phyloP scores from a whole-genome alignment of 2,329 filamentous ascomycete species.

The Dactylellina drechsleri region DNA sequence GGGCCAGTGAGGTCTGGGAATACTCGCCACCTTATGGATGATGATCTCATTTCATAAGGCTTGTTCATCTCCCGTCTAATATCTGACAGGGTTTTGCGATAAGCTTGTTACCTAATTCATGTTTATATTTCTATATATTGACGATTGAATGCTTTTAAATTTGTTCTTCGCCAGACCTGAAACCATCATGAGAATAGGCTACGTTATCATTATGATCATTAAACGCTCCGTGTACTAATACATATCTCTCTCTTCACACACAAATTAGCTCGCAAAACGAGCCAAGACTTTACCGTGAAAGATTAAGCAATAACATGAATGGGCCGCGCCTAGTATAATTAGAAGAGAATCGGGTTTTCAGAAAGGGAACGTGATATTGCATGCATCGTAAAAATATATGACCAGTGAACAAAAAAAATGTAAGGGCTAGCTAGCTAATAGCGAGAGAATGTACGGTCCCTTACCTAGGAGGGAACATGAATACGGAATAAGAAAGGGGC shows the following conservation, averaged over 20 bases:
- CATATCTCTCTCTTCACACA: not conserved
- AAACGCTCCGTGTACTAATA: not conserved
- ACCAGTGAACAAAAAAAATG: constrained; percentile 3
- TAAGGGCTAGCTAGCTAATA: constrained; percentile 33
- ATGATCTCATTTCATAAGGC: constrained; percentile 43
- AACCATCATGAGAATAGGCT: not conserved
- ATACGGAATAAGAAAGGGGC: not conserved
- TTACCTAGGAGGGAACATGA: constrained; percentile 12
- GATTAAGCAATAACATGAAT: not conserved
- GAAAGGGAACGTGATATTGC: constrained; percentile 39
- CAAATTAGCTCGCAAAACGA: not conserved
- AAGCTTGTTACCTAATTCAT: not conserved
- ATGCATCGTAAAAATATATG: constrained; percentile 7
- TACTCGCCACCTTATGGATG: not conserved
- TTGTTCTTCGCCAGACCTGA: not conserved
- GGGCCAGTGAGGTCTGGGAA: not conserved
- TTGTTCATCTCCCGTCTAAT: constrained; percentile 35
- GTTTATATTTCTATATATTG: not conserved
- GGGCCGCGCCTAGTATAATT: not conserved
- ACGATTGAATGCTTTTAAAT: not conserved
- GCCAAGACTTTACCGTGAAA: not conserved
- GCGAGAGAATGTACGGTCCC: constrained; percentile 32
- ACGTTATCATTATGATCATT: too few relatives aligned
- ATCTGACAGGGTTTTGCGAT: too few relatives aligned
- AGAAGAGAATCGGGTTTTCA: not conserved